Percentiles rank a stretch among this genome's conserved stretches.
These are phyloP conservation scores for Botryosphaeria agaves DNA, from an alignment of 2,329 filamentous ascomycete genomes.

Conservation along the genomic window DNA sequence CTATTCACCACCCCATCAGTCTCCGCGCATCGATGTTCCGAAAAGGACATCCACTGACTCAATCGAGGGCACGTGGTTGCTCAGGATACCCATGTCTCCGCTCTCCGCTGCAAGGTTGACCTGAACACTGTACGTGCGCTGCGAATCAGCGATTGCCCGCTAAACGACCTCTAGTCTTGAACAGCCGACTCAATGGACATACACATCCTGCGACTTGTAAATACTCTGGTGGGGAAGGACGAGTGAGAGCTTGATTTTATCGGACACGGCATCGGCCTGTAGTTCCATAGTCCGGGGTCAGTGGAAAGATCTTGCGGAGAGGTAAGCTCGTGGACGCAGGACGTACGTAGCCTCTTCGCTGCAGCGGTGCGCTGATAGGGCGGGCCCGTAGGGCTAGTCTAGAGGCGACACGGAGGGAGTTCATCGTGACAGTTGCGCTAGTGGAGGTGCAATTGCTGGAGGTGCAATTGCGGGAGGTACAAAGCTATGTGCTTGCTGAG, in stretches of 20 bases:
- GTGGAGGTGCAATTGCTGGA: constrained; percentile 1
- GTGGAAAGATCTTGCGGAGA: constrained; percentile 8
- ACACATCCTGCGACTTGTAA: constrained; percentile 56
- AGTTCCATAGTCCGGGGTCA: constrained; percentile 10
- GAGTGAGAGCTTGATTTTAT: constrained; percentile 88
- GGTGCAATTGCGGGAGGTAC: too few relatives aligned
- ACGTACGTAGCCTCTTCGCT: constrained; percentile 73
- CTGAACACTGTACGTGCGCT: constrained; percentile 77
- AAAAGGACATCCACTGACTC: too few relatives aligned
- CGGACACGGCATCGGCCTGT: constrained; percentile 35
- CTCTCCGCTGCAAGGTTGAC: constrained; percentile 98
- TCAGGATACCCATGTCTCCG: constrained; percentile 98
- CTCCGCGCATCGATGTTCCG: too few relatives aligned
- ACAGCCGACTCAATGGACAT: too few relatives aligned
- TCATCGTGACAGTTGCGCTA: constrained; percentile 45
- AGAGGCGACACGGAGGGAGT: constrained; percentile 83
- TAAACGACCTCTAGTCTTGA: too few relatives aligned
- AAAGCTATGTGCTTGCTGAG: too few relatives aligned
- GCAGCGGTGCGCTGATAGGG: constrained; percentile 57
- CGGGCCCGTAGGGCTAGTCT: constrained; percentile 74
- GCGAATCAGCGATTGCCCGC: too few relatives aligned
- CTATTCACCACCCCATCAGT: too few relatives aligned
- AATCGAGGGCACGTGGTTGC: constrained; percentile 96
- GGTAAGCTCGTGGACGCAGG: constrained; percentile 47
- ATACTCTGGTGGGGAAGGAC: constrained; percentile 90